These are phyloP conservation scores for Solanum ahanhuiri DNA, from an alignment of 257 asterid species.

Conservation along the genomic window DNA sequence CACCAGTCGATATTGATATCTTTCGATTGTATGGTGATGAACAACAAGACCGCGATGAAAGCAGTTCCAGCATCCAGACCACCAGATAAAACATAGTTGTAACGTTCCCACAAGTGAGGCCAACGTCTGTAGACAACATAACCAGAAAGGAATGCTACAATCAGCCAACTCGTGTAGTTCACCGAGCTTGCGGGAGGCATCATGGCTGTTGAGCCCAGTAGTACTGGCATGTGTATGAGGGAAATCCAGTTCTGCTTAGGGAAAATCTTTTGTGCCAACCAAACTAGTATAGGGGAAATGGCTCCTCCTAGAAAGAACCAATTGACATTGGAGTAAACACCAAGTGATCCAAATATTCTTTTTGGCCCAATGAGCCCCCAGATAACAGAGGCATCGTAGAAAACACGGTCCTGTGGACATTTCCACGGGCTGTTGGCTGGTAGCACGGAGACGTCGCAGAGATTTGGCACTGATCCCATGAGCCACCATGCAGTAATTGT, in stretches of 20 bases:
- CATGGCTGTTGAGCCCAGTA: constrained; percentile 30
- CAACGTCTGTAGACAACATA: constrained; percentile 25
- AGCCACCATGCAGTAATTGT: constrained; percentile 44
- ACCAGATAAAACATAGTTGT: constrained; percentile 48
- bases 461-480: constrained; percentile 29
- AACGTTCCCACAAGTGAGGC: constrained; percentile 38
- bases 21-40: constrained; percentile 13
- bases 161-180: constrained; percentile 48
- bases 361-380: constrained; percentile 61
- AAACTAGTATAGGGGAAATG: constrained; percentile 28
- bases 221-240: constrained; percentile 32
- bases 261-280: constrained; percentile 21
- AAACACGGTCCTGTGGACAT: constrained; percentile 40
- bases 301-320: constrained; percentile 58
- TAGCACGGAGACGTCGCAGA: constrained; percentile 27
- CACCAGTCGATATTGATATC: constrained; percentile 27
- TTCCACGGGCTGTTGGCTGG: constrained; percentile 40
- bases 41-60: constrained; percentile 25
- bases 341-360: constrained; percentile 43
- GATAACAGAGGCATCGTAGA: constrained; percentile 46
- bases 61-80: constrained; percentile 62
- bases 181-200: constrained; percentile 55
- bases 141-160: constrained; percentile 26
- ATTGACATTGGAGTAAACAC: constrained; percentile 23
- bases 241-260: constrained; percentile 34